Evolutionary conservation across 768 basidiomycete genomes (phyloP), one percentile per base, ranked within the genome.

Genomic region (Terana coerulea): DNA sequence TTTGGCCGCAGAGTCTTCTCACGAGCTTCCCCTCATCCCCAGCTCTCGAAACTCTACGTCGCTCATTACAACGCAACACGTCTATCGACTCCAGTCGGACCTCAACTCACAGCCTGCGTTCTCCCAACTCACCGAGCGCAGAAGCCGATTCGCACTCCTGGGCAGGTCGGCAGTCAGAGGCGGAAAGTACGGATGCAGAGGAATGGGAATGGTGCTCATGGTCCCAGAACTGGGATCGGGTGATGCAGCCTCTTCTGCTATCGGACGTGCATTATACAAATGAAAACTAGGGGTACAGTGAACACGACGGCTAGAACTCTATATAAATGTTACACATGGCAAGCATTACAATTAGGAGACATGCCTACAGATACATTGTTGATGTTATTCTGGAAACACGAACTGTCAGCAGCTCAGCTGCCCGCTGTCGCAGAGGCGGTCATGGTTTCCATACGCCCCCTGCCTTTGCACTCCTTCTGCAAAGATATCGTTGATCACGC

Each of bases 401-500:
- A 26, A 31, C 29, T 1, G 24, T 37, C n/a, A 37, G 3, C 17
- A 7, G 47, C 41, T 30, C 37, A 56, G 47, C 49, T 59, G 7
- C 53, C 66, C 1, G 81, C 78, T 5, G 80, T 85, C 1, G 85
- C 85, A 36, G 87, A 77, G 54, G 88, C 83, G 11, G 82, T 75
- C 60, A 91, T 64, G 0, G 93, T 95, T 69, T 98, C 95, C 34
- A 98, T 73, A 46, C 88, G 76, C 1, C 92, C 91, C 57, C 80
- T 79, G 15, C 91, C 91, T 67, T 95, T 95, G 64, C 86, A 87
- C 64, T 98, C 90, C 64, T 88, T 90, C 66, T 94, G 90, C 53
- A 98, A n/a, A 69, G 35, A 98, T 68, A 54, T 98, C 95, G 60
- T 87, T 90, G 58, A 99, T 79, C 17, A 87, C 76, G 30, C 90